Base-by-base conservation (phyloP, 225 moss, liverwort and hornwort species). In the Climacium dendroides region DNA sequence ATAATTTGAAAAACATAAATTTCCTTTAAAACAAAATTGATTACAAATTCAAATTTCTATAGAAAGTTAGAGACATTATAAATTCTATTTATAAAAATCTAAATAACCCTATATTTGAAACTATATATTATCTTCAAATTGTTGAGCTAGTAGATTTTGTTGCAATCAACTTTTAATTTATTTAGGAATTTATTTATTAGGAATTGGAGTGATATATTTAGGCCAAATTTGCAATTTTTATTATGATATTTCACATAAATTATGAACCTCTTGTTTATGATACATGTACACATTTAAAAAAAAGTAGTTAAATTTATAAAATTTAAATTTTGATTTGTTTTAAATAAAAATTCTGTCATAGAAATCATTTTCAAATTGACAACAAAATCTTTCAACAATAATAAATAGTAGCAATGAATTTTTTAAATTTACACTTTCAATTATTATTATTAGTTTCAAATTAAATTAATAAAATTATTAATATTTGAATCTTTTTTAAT, bases 401-500 rank as follows among this genome's bases (percentile, higher is more conserved):
- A 5, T 20, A 13, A 34, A 32, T 50, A 52, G 0, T 20, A 20
- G 11, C 13, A 52, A 75, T 0, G 1, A 13, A 34, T 5, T 30
- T 72, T 23, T 10, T n/a, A n/a, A 16, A 0, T 25, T 25, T 6
- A 25, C 3, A 16, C 1, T 13, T 77, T 15, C 0, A 19, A 3
- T 48, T 10, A 3, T 15, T 1, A 54, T 24, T 8, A 35, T 9
- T 9, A 54, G 9, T 0, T n/a, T 54, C 0, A 25, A 6, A 6
- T 15, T 35, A 53, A 9, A 25, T 26, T 19, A 41, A 0, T 13
- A 30, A 19, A 43, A 13, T 16, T 22, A 19, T 29, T 13, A 12
- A 43, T 39, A 13, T 41, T 58, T 80, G 0, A 45, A 80, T 30
- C 17, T 61, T 79, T 5, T 26, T 41, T 2, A 24, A n/a, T 34